Evolutionary conservation across 164 flowering plant genomes (phyloP), one percentile per base, ranked within the genome.

Genomic region (Liriodendron chinense): DNA sequence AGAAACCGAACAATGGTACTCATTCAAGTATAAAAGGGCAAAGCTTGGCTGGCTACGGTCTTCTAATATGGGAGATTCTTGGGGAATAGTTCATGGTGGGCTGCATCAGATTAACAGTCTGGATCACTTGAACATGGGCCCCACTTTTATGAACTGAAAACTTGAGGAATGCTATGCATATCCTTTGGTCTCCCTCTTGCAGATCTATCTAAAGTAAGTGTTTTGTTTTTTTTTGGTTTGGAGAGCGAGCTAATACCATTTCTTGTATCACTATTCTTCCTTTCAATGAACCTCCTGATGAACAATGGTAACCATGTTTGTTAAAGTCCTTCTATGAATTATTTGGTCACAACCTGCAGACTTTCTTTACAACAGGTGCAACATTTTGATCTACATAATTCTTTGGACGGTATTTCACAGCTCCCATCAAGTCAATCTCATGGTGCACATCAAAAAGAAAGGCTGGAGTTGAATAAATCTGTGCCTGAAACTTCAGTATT

Each of bases 371-470:
- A 23, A 34, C 82, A 93, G 93, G 84, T 82, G 50, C 84, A 80
- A 70, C 83, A 86, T 48, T 83, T 89, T 75, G 78, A 79, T 74
- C 84, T 93, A 26, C 89, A 83, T 83, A 86, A 91, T 78, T 90
- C 94, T 9, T 82, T 85, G 1, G 79, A 79, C 78, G 83, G 77
- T 68, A 75, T 64, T 77, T 80, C 88, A 72, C 76, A 80, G 73
- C 75, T 50, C 56, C 56, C 69, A 21, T 67, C 76, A 78, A 76
- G 72, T 78, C 77, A 69, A 74, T 20, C 22, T 47, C 21, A 47
- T 26, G 78, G 74, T 73, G 24, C 57, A 48, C 69, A 75, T 81
- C 78, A 68, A 76, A 66, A 64, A 57, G 81, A 74, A 24, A 73
- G 63, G 72, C 57, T 5, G 79, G 74, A 75, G 24, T 64, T 64